Evolutionary conservation across 108 stramenopile species (phyloP), one percentile per base, ranked within the genome.

Genomic region (Discostella stelligeroides): DNA sequence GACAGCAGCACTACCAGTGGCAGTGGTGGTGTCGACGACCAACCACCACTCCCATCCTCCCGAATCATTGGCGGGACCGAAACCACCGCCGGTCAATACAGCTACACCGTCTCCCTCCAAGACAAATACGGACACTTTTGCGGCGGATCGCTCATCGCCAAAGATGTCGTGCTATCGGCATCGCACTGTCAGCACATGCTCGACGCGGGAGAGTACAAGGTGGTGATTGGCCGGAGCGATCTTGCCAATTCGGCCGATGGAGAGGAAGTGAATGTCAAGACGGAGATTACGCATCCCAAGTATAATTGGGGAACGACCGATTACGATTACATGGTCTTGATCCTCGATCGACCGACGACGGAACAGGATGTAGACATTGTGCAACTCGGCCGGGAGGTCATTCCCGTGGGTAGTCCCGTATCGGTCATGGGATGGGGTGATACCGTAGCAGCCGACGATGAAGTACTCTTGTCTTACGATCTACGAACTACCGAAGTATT

Each of bases 51-150:
- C 34, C 34, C 34, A 3, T 5, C 34, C 34, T 34, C 34, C 34
- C 70, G 63, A 4, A 80, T 80, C 34, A 73, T 80, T 18, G 75
- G 75, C 30, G 79, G 79, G 1, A 49, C 61, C 17, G 62, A 70
- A 20, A 59, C 79, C 0, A 24, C 42, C 51, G 63, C 28, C 0
- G 79, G 62, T 11, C 53, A 49, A 13, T 75, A 66, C 63, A 40
- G 70, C 11, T 81, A 48, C 27, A 41, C 55, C 23, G 60, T 58
- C 60, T 73, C 67, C 18, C 24, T 71, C 5, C 30, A 60, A 62
- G 66, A 40, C 18, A 6, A n/a, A 5, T 8, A 30, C 51, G 54
- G 24, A n/a, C 68, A 50, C 37, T 75, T 54, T 25, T 74, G 73
- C 20, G 73, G 66, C 5, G 67, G 39, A 13, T 68, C 57, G 1